Evolutionary conservation across 495 filamentous ascomycete genomes (phyloP).

Genomic region (Penicillium daleae): DNA sequence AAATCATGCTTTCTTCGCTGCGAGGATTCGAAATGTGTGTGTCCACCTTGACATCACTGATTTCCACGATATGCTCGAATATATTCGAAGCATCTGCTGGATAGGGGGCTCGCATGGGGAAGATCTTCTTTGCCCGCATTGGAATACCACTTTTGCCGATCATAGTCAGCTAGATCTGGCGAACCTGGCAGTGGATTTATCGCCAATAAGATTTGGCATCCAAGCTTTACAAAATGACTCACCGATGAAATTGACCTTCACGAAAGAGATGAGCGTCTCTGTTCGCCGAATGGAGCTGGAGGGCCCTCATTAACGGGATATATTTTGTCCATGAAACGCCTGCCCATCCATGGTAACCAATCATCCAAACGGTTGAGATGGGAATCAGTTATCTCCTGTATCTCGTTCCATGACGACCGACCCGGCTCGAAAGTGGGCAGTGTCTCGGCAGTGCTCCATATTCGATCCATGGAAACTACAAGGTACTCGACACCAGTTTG

Average conservation of each 20-base stretch:
- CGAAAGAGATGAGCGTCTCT: too few species aligned
- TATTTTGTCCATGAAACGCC: background rate
- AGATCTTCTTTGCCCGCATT: constrained; percentile 33
- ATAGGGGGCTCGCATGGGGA: constrained; percentile 26
- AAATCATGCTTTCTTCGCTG: constrained; percentile 37
- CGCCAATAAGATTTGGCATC: background rate
- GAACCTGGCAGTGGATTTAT: background rate
- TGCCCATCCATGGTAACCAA: too few species aligned
- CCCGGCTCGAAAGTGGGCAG: background rate
- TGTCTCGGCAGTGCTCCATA: background rate
- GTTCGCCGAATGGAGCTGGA: background rate
- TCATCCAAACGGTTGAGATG: background rate
- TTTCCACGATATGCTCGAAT: constrained; percentile 30
- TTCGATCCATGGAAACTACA: background rate
- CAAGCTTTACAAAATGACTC: background rate
- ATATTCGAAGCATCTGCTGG: constrained; percentile 43
- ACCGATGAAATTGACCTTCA: background rate
- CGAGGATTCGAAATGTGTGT: constrained; percentile 18
- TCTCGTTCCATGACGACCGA: background rate
- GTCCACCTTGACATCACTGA: constrained; percentile 22
- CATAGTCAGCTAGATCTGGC: background rate
- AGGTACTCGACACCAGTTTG: background rate
- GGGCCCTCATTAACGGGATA: background rate
- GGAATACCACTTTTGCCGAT: constrained; percentile 21
- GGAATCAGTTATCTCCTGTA: background rate